Conservation (phyloP, 805 yeast genomes). For the Priceomyces fermenticarens region DNA sequence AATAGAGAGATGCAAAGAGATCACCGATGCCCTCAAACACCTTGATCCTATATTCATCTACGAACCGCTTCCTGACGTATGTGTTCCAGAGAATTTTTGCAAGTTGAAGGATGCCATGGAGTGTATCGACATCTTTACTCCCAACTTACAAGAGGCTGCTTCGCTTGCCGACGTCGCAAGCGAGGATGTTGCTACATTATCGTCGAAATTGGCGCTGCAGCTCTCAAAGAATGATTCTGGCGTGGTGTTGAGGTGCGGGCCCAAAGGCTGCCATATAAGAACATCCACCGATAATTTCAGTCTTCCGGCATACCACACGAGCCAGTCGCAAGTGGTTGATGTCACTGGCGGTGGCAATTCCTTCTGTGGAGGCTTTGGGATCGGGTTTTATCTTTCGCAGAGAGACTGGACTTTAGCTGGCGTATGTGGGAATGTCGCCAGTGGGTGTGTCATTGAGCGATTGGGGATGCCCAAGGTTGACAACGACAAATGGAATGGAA, state of each 20-base stretch:
- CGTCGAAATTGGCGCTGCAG: constrained; percentile 36
- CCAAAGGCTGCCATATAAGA: constrained; percentile 58
- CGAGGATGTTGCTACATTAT: constrained; percentile 41
- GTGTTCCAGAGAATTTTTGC: constrained; percentile 46
- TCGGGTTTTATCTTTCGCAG: constrained; percentile 52
- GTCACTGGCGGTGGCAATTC: constrained; percentile 47
- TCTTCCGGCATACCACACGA: constrained; percentile 73
- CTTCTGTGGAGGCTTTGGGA: constrained; percentile 44
- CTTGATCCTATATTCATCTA: constrained; percentile 52
- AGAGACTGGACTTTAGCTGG: constrained; percentile 53
- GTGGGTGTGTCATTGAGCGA: constrained; percentile 79
- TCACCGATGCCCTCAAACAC: constrained; percentile 36
- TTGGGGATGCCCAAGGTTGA: constrained; percentile 63
- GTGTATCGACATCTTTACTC: constrained; percentile 63
- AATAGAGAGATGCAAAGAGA: constrained; percentile 53
- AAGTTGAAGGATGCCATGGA: constrained; percentile 36
- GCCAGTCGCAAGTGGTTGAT: constrained; percentile 33
- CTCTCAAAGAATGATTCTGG: constrained; percentile 43
- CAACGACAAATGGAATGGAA: constrained; percentile 57
- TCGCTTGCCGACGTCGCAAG: constrained; percentile 45
- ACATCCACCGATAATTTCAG: constrained; percentile 30
- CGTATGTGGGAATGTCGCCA: constrained; percentile 69
- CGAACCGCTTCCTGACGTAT: constrained; percentile 86
- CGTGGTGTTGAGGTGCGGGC: constrained; percentile 73
- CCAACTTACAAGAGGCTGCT: constrained; percentile 84